A percentile compares a stretch with the other conserved stretches of the same genome.
Evolutionary conservation across 169 alveolate species (phyloP).

Genomic region (Eimeria sp.): DNA sequence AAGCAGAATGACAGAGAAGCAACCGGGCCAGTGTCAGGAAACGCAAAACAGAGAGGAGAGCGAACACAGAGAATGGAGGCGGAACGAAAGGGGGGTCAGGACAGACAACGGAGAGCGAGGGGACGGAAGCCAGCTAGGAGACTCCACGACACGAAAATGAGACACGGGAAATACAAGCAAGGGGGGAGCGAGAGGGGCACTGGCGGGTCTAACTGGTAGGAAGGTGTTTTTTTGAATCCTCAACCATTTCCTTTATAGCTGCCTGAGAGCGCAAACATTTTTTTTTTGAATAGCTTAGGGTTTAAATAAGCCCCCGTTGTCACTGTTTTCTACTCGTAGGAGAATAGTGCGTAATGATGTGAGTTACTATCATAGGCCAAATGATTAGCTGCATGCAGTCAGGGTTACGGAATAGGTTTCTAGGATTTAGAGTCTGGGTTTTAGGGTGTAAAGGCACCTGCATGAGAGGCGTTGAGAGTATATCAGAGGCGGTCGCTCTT

Average conservation of each 20-base stretch:
- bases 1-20: no score
- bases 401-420: background rate
- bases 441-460: constrained; percentile 58
- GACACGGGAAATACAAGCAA: background rate
- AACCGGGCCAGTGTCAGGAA: no score
- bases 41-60: background rate
- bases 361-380: no score
- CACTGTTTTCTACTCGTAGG: no score
- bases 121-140: background rate
- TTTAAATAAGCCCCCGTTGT: background rate
- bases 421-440: background rate
- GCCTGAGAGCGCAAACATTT: constrained; percentile 34
- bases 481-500: constrained; percentile 84
- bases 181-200: background rate
- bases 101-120: background rate
- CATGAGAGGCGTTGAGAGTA: constrained; percentile 71
- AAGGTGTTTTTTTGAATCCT: constrained; percentile 2
- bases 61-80: background rate
- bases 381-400: background rate
- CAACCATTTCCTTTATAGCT: constrained; percentile 64
- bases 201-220: background rate
- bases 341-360: background rate
- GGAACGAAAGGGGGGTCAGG: background rate
- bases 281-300: background rate
- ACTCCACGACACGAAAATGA: background rate